Evolutionary conservation across 2,329 filamentous ascomycete genomes (phyloP), one percentile per base, ranked within the genome.

Genomic region (Clonostachys solani): DNA sequence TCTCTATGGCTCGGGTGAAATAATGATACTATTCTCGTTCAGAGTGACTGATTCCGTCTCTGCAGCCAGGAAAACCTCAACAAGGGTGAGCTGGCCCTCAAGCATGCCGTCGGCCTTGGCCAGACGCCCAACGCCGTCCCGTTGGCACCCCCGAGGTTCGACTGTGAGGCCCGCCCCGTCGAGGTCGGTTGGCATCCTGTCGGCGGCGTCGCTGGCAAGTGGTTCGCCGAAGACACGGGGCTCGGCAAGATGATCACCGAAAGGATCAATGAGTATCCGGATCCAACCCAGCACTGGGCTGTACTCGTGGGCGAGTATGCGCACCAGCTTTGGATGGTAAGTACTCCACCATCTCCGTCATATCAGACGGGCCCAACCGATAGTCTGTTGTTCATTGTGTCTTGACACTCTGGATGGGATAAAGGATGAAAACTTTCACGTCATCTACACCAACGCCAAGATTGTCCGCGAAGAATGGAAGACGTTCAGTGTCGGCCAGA

Each of bases 241-340:
- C 56, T 81, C 18, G 78, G 78, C 4, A 75, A 74, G 60, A 64
- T 77, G 65, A 81, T 82, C 49, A 79, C 75, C 0, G 73, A 78
- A 42, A 74, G 71, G 51, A 73, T 78, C 46, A 71, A 77, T 53
- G 68, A 65, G 48, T 80, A 77, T 50, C 78, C 78, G 0, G 78
- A 82, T 55, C 78, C 78, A 5, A 80, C 77, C 5, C 78, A 82
- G 60, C 78, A 82, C 54, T 82, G 78, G 78, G 77, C 76, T 3
- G 74, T 81, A 2, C 63, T 82, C 1, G 75, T 81, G 1, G 78
- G 76, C 3, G 75, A 73, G 12, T 82, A 67, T 54, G 71, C 69
- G 2, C 78, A 81, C 56, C 68, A 81, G 56, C 60, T 82, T n/a
- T 82, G 78, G 78, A 81, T 81, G 77, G 74, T 74, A 52, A 52